Evolutionary conservation across 768 basidiomycete species (phyloP).

Genomic region (Lyophyllum decastes): DNA sequence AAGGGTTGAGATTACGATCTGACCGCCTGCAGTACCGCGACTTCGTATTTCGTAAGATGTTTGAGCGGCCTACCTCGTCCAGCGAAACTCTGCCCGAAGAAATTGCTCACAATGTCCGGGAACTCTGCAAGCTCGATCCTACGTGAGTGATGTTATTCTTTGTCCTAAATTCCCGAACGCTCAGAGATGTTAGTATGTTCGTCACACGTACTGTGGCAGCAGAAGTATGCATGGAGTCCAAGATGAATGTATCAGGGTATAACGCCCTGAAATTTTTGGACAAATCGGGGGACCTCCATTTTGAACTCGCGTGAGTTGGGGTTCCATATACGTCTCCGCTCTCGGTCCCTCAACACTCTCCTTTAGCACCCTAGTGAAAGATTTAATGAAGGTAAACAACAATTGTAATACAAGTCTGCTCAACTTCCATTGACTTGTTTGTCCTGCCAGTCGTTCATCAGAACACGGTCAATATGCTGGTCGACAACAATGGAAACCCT

Average conservation of each 20-base stretch:
- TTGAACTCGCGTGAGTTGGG: slow-evolving; percentile 59
- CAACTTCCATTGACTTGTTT: slow-evolving; percentile 10
- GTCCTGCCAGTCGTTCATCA: slow-evolving; percentile 59
- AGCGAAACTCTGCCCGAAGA: slow-evolving; percentile 59
- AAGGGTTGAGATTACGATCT: not conserved
- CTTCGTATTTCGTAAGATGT: slow-evolving; percentile 88
- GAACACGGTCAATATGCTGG: slow-evolving; percentile 64
- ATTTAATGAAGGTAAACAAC: slow-evolving; percentile 61
- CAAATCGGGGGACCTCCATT: slow-evolving; percentile 64
- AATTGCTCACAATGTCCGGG: slow-evolving; percentile 69
- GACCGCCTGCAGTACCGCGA: slow-evolving; percentile 62
- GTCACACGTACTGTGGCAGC: slow-evolving; percentile 81
- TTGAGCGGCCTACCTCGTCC: slow-evolving; percentile 55
- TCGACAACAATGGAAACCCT: slow-evolving; percentile 50
- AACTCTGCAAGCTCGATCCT: slow-evolving; percentile 68
- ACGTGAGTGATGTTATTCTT: slow-evolving; percentile 43
- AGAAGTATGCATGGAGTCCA: slow-evolving; percentile 82
- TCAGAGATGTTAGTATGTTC: slow-evolving; percentile 61
- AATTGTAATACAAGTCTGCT: not conserved
- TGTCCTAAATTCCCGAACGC: not conserved
- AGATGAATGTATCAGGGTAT: slow-evolving; percentile 69
- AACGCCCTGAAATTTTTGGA: slow-evolving; percentile 67
- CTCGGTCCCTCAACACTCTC: slow-evolving; percentile 1
- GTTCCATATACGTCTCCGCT: not conserved
- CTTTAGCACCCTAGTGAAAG: slow-evolving; percentile 54